Conservation (phyloP, 176 grass and related monocot species). For the Elaeis guineensis region DNA sequence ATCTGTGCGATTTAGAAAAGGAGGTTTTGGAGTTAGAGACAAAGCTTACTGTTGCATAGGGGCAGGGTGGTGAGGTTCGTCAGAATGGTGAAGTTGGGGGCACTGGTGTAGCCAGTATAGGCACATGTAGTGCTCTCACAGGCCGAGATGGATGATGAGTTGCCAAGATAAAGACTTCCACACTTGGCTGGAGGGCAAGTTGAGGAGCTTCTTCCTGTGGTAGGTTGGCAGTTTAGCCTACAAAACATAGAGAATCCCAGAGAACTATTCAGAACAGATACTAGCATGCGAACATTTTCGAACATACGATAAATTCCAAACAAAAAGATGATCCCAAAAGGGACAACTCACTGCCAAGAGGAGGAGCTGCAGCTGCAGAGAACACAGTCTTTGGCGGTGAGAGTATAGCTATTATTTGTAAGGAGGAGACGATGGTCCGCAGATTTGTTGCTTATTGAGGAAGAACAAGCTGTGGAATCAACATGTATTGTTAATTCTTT, state of each 20-base stretch:
- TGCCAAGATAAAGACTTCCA: slow-evolving; percentile 52
- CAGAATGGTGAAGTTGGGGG: slow-evolving; percentile 53
- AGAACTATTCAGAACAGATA: no score
- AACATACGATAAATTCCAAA: no score
- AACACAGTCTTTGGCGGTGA: slow-evolving; percentile 79
- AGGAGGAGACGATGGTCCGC: slow-evolving; percentile 47
- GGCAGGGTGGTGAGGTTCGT: slow-evolving; percentile 51
- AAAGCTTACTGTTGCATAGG: slow-evolving; percentile 52
- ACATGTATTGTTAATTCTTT: no score
- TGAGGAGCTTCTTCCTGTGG: slow-evolving; percentile 43
- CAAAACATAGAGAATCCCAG: background rate
- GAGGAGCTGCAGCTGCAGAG: slow-evolving; percentile 75
- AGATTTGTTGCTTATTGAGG: slow-evolving; percentile 48
- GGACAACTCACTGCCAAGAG: slow-evolving; percentile 61
- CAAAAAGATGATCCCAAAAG: background rate
- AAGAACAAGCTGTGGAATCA: slow-evolving; percentile 54
- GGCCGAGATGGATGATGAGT: slow-evolving; percentile 36
- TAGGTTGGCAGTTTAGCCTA: slow-evolving; percentile 61
- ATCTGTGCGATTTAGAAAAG: background rate
- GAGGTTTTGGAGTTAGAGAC: background rate
- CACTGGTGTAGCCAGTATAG: slow-evolving; percentile 76
- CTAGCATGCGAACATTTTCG: no score
- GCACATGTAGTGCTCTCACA: slow-evolving; percentile 52
- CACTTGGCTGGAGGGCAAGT: slow-evolving; percentile 54
- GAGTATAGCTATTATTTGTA: slow-evolving; percentile 70